These are phyloP conservation scores for Cubamyces lactineus DNA, from an alignment of 768 basidiomycete genomes.

Conservation along the genomic window DNA sequence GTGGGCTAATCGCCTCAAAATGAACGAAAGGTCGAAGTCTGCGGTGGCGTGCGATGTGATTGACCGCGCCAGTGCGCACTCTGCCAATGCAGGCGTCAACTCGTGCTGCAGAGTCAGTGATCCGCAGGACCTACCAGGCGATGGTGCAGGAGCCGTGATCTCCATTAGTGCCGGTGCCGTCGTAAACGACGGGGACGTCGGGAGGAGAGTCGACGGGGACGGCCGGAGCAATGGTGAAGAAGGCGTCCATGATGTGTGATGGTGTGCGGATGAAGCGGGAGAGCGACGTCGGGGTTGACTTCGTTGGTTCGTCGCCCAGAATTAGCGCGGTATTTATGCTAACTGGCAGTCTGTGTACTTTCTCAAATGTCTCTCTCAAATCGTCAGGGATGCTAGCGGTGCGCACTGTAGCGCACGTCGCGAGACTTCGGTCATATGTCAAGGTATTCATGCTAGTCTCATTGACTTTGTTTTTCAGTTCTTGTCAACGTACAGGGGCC, in stretches of 20 bases:
- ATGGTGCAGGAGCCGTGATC: slow-evolving; percentile 16
- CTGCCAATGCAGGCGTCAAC: background rate
- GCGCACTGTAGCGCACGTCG: no score
- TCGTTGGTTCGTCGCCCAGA: background rate
- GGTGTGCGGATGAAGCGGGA: background rate
- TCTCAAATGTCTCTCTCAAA: no score
- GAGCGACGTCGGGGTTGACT: background rate
- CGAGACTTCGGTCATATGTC: no score
- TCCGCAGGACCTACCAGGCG: slow-evolving; percentile 1
- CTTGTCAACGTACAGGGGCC: no score
- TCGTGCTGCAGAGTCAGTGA: no score
- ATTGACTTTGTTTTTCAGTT: no score
- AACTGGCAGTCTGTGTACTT: background rate
- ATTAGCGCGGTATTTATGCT: background rate
- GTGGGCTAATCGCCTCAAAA: background rate
- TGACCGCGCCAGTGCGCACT: background rate
- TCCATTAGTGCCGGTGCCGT: slow-evolving; percentile 11
- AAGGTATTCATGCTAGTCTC: no score
- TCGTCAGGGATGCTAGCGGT: no score
- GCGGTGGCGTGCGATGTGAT: background rate
- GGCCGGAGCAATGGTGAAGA: slow-evolving; percentile 23
- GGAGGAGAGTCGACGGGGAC: slow-evolving; percentile 11
- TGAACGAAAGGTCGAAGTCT: background rate
- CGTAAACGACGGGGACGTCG: slow-evolving; percentile 1
- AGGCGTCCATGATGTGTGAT: slow-evolving; percentile 18